These are phyloP conservation scores for Suhomyces sp. DNA, from an alignment of 805 yeast species.

Conservation along the genomic window DNA sequence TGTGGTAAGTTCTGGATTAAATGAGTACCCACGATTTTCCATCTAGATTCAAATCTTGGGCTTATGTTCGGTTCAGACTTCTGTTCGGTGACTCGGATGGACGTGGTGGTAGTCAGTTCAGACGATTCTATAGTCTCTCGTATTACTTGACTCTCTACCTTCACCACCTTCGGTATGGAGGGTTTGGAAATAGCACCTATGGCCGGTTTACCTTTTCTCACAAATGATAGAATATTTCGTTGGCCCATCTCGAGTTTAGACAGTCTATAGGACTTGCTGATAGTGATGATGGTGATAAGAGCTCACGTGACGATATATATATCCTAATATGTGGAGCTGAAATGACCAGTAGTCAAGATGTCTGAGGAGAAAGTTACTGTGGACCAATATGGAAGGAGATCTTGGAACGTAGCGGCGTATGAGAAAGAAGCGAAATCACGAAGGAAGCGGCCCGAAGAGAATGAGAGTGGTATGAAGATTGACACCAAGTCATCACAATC, in stretches of 20 bases:
- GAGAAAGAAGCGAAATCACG: conserved; percentile 42
- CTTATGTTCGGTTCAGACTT: not conserved
- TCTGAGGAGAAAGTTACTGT: conserved; percentile 22
- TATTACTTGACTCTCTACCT: not conserved
- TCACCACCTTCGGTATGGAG: not conserved
- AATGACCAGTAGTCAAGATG: not conserved
- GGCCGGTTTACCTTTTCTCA: not conserved
- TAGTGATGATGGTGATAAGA: not conserved
- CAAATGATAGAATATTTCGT: not conserved
- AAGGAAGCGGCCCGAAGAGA: conserved; percentile 15
- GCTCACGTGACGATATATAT: not conserved
- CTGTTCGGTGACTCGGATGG: not conserved
- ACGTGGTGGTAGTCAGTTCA: not conserved
- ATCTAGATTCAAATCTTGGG: not conserved
- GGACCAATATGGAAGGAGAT: conserved; percentile 59
- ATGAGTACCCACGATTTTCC: conserved; percentile 7
- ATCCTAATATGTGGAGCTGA: not conserved
- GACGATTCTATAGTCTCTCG: not conserved
- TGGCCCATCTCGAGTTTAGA: not conserved
- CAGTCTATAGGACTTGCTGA: not conserved
- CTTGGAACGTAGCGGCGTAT: conserved; percentile 72
- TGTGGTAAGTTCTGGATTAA: conserved; percentile 5
- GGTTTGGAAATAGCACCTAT: not conserved
- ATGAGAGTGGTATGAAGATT: conserved; percentile 4
- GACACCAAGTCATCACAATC: conserved; percentile 16